Base-by-base conservation (phyloP, 2,329 filamentous ascomycete genomes). In the Trichoderma asperellum region DNA sequence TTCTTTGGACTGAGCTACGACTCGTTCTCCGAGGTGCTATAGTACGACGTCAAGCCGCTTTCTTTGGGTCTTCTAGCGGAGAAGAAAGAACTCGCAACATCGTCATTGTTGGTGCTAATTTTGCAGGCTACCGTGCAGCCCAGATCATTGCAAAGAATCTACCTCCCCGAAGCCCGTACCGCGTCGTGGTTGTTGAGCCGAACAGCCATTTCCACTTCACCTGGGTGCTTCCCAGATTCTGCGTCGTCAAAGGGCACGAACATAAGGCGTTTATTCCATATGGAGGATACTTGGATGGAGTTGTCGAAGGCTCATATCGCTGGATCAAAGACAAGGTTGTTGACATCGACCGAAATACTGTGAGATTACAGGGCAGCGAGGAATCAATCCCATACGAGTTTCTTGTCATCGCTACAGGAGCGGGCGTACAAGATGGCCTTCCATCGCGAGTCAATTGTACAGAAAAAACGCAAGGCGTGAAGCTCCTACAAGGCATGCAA, bases 261-360 rank as follows among this genome's bases (percentile, higher is more conserved):
- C 76, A 86, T 68, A 86, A 86, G 73, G 86, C 86, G 0, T 89
- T 90, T 71, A 86, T 90, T 55, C 88, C 88, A 0, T 90, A 89
- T 70, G 82, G 81, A 0, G 77, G 77, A 4, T 79, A 82, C 52
- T 72, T 86, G 2, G 75, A 74, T 1, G 72, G 71, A 0, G 79
- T 75, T 4, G 77, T 81, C 0, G 71, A 76, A 21, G 81, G 79
- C 0, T 73, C 76, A 2, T 70, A 81, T 2, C 73, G 73, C n/a
- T 84, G 82, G 79, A 74, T 86, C 2, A 77, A 79, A 62, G 84
- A 81, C 55, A 79, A 78, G 2, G 86, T 83, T 7, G 72, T 73
- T 0, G 71, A 73, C 0, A 76, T 88, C 18, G 77, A 74, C 7
- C 76, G 74, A 21, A 75, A 79, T 0, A 73, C 74, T 2, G 80